phyloP scores from a whole-genome alignment of 202 grass and related monocot species.

The Setaria italica region DNA sequence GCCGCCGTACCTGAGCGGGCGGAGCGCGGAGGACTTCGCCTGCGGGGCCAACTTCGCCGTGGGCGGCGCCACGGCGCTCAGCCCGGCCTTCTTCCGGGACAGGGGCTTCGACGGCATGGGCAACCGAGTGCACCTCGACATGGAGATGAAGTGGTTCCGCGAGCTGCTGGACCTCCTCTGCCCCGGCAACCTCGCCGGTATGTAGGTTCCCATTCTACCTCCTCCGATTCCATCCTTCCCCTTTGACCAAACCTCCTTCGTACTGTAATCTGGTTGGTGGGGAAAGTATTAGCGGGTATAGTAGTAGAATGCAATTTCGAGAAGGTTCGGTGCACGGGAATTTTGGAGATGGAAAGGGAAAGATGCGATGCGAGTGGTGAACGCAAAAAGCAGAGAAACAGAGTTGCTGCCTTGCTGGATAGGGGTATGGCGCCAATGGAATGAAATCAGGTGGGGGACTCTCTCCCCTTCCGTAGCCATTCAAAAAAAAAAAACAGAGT shows the following conservation, averaged over 20 bases:
- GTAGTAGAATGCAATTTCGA: background rate
- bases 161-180: constrained; percentile 47
- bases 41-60: constrained; percentile 73
- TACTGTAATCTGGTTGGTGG: background rate
- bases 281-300: background rate
- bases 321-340: background rate
- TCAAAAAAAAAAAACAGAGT: no score
- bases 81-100: constrained; percentile 45
- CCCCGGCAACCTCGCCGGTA: constrained; percentile 26
- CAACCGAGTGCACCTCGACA: constrained; percentile 44
- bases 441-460: no score
- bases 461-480: no score
- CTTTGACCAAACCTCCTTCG: background rate
- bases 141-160: constrained; percentile 71
- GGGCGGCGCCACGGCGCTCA: constrained; percentile 56
- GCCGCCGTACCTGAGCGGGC: constrained; percentile 50
- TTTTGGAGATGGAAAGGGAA: background rate
- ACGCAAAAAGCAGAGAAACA: background rate
- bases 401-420: background rate
- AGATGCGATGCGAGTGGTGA: background rate
- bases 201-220: background rate
- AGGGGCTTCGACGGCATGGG: constrained; percentile 26
- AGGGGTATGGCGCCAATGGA: no score
- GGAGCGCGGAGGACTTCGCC: constrained; percentile 40
- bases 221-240: background rate